These are phyloP conservation scores for Phytophthora constricta DNA, from an alignment of 352 stramenopile genomes.

Conservation along the genomic window DNA sequence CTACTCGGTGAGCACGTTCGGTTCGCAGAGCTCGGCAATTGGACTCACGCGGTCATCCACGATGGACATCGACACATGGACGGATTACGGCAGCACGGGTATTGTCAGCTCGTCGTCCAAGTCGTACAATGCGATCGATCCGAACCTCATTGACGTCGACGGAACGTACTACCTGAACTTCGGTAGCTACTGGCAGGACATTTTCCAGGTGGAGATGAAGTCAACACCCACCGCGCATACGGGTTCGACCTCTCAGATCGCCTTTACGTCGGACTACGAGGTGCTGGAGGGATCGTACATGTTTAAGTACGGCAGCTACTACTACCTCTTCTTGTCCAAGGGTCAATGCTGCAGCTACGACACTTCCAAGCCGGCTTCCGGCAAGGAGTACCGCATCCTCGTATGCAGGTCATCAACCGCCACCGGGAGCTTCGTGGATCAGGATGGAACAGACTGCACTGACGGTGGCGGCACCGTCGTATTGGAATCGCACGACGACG, in stretches of 20 bases:
- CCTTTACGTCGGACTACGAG: slow-evolving; percentile 34
- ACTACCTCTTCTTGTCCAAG: slow-evolving; percentile 58
- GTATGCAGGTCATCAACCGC: slow-evolving; percentile 43
- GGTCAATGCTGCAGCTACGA: slow-evolving; percentile 45
- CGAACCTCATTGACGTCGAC: slow-evolving; percentile 43
- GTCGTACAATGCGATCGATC: slow-evolving; percentile 55
- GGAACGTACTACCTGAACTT: slow-evolving; percentile 48
- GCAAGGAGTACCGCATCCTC: slow-evolving; percentile 57
- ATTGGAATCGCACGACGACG: slow-evolving; percentile 44
- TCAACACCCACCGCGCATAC: slow-evolving; percentile 16
- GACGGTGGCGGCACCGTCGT: slow-evolving; percentile 46
- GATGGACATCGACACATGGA: slow-evolving; percentile 51
- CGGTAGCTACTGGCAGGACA: slow-evolving; percentile 43
- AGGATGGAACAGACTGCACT: slow-evolving; percentile 36
- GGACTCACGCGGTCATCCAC: slow-evolving; percentile 44
- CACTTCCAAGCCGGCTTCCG: slow-evolving; percentile 25
- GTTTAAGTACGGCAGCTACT: slow-evolving; percentile 45
- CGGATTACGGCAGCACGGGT: slow-evolving; percentile 39
- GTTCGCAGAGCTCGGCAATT: slow-evolving; percentile 47
- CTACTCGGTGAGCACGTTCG: slow-evolving; percentile 58
- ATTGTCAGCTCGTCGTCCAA: slow-evolving; percentile 32
- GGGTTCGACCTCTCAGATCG: slow-evolving; percentile 24
- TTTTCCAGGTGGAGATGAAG: slow-evolving; percentile 35
- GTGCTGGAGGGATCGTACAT: slow-evolving; percentile 46
- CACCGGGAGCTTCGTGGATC: slow-evolving; percentile 40